Evolutionary conservation across 768 basidiomycete genomes (phyloP).

Genomic region (Suillus cothurnatus): DNA sequence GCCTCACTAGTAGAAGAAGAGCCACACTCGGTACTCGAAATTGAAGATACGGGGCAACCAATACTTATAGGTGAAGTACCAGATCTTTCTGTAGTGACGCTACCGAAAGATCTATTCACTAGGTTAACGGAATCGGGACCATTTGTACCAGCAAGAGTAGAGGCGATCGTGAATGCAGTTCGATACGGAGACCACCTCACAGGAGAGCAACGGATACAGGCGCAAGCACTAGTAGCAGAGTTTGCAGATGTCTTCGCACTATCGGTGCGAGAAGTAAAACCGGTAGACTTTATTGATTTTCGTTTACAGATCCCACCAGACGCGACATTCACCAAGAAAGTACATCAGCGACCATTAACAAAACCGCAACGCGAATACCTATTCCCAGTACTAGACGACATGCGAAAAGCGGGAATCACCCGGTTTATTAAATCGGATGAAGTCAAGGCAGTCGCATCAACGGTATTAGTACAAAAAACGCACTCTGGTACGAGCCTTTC

Average conservation of each 20-base stretch:
- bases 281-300: too few species aligned
- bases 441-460: constrained; percentile 16
- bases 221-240: too few species aligned
- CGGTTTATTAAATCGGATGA: constrained; percentile 11
- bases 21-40: too few species aligned
- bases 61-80: too few species aligned
- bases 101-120: constrained; percentile 10
- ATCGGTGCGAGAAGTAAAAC: too few species aligned
- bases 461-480: constrained; percentile 19
- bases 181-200: too few species aligned
- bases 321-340: too few species aligned
- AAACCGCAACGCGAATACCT: constrained; percentile 35
- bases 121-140: constrained; percentile 17
- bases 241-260: too few species aligned
- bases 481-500: constrained; percentile 13
- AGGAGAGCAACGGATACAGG: too few species aligned
- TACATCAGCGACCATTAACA: constrained; percentile 25
- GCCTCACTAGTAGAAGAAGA: too few species aligned
- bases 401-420: constrained; percentile 30
- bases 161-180: constrained; percentile 20
- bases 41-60: too few species aligned
- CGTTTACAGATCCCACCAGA: too few species aligned
- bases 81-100: background rate
- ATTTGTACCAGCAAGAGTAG: constrained; percentile 21
- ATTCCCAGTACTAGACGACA: constrained; percentile 34